Evolutionary conservation across 495 filamentous ascomycete genomes (phyloP), one percentile per base, ranked within the genome.

Genomic region (Pyrenula aspistea): DNA sequence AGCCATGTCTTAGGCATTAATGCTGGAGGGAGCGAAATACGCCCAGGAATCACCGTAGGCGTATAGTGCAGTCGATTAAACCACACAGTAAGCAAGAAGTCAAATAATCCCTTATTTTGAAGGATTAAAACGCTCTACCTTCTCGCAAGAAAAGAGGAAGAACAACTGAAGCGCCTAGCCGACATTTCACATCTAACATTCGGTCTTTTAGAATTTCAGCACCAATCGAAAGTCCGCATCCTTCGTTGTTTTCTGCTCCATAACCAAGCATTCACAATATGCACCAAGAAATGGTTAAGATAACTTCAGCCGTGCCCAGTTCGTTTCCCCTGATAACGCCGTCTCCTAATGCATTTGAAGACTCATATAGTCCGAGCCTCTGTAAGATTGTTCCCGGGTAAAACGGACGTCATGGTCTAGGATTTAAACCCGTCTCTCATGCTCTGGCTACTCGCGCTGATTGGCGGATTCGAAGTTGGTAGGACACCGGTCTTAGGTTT

Each of bases 381-480:
- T 48, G 42, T 19, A 11, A 48, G 42, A 48, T 1, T 53, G 10
- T 54, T 49, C 2, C 24, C n/a, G n/a, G n/a, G n/a, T n/a, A n/a
- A n/a, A n/a, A n/a, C n/a, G n/a, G n/a, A n/a, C n/a, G n/a, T n/a
- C n/a, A n/a, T n/a, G 15, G 15, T 55, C 66, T 61, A 81, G 57
- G 77, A 78, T 59, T 82, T 83, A 60, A 87, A 74, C n/a, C 80
- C 87, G 68, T 97, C 92, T 62, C 88, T 79, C 79, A 87, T 91
- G 73, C 92, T 96, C 70, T 89, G 86, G 59, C 85, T 87, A 75
- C 91, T 96, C 22, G 92, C 90, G 68, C 90, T 95, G 73, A 93
- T 87, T 1, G 83, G 82, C 15, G 80, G 76, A 62, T 73, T 72
- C 36, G 82, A 74, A 2, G 80, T 86, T 1, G 92, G 90, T 48